phyloP scores from a whole-genome alignment of 2,329 filamentous ascomycete genomes.

The Bisporella sp. region DNA sequence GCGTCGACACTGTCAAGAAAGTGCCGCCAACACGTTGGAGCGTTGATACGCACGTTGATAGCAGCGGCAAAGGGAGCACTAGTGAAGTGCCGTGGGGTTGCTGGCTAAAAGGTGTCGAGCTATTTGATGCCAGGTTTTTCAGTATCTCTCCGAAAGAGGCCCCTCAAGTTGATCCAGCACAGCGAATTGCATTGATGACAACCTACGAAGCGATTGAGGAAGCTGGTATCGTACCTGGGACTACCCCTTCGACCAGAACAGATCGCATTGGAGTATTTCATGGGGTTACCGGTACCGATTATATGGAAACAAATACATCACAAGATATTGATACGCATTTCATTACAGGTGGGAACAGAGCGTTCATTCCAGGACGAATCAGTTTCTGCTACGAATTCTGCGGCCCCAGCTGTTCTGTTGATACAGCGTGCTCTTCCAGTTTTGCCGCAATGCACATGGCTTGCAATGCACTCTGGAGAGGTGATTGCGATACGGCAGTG shows the following conservation, averaged over 20 bases:
- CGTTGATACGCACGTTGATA: background rate
- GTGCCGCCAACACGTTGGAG: background rate
- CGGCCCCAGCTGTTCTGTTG: background rate
- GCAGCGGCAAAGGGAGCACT: conserved; percentile 61
- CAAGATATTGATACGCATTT: conserved; percentile 34
- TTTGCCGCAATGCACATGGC: background rate
- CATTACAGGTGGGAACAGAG: background rate
- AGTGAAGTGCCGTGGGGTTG: conserved; percentile 68
- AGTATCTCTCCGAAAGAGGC: conserved; percentile 78
- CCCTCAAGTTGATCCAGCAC: conserved; percentile 71
- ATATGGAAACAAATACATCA: conserved; percentile 54
- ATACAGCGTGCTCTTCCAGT: background rate
- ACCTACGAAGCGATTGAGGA: conserved; percentile 75
- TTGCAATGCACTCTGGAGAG: background rate
- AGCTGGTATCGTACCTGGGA: conserved; percentile 55
- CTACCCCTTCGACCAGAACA: conserved; percentile 31
- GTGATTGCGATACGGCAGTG: background rate
- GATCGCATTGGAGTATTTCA: conserved; percentile 51
- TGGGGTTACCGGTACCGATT: background rate
- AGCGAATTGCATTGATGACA: conserved; percentile 64
- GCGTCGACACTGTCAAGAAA: background rate
- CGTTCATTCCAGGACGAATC: background rate
- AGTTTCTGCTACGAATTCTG: background rate
- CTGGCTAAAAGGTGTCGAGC: conserved; percentile 60
- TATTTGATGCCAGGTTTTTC: conserved; percentile 75